Evolutionary conservation across 805 yeast genomes (phyloP).

Genomic region (Candida lessepsii): DNA sequence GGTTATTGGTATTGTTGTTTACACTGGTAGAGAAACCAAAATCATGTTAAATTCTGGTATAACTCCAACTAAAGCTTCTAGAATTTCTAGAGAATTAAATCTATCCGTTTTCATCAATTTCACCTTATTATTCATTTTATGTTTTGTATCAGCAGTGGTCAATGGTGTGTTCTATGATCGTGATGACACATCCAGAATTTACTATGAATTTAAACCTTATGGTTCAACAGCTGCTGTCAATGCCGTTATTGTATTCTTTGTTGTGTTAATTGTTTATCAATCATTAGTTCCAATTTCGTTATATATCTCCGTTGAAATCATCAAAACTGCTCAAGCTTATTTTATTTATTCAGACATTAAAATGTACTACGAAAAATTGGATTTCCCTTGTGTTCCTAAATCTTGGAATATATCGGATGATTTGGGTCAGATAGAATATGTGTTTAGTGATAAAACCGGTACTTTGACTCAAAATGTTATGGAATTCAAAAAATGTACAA

Average conservation of each 20-base stretch:
- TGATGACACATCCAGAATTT: constrained; percentile 44
- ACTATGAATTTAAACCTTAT: constrained; percentile 61
- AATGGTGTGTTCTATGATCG: constrained; percentile 63
- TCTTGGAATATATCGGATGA: constrained; percentile 85
- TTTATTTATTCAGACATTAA: constrained; percentile 69
- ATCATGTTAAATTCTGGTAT: constrained; percentile 76
- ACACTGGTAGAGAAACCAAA: constrained; percentile 75
- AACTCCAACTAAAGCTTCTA: constrained; percentile 71
- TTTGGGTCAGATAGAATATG: constrained; percentile 78
- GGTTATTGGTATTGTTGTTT: constrained; percentile 72
- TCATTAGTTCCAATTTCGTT: constrained; percentile 78
- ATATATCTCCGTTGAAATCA: constrained; percentile 75
- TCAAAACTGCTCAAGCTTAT: constrained; percentile 73
- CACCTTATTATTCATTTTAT: constrained; percentile 55
- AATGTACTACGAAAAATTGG: constrained; percentile 67
- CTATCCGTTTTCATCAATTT: constrained; percentile 66
- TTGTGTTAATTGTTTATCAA: constrained; percentile 71
- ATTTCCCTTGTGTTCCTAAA: constrained; percentile 77
- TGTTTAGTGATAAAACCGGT: constrained; percentile 83
- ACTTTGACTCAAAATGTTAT: constrained; percentile 79
- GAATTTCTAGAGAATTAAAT: constrained; percentile 65
- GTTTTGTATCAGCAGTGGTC: constrained; percentile 67
- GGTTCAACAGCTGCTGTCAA: constrained; percentile 60
- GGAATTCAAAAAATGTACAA: constrained; percentile 78
- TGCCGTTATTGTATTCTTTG: constrained; percentile 69